phyloP scores from a whole-genome alignment of 345 rosid species.

The Eucalyptus curtisii region DNA sequence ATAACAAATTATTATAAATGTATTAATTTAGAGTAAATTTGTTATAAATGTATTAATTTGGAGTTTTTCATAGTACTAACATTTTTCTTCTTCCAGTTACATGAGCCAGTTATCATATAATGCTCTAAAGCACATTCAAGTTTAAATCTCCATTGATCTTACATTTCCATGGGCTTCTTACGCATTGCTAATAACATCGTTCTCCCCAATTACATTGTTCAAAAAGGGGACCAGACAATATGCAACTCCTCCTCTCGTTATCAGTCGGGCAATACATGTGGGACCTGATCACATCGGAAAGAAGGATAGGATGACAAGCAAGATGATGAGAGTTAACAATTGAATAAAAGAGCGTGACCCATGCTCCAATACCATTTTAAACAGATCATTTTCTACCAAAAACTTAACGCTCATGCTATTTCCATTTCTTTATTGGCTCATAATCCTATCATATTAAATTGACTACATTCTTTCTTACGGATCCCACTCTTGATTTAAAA shows the following conservation, averaged over 20 bases:
- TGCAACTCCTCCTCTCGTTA: neutral
- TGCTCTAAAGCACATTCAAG: neutral
- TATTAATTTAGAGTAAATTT: too few species aligned
- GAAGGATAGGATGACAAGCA: neutral
- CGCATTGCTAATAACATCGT: neutral
- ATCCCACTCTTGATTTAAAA: too few species aligned
- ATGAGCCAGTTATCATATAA: neutral
- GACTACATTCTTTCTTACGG: too few species aligned
- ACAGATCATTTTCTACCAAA: neutral
- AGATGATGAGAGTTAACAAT: neutral
- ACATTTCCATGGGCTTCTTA: neutral
- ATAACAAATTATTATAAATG: too few species aligned
- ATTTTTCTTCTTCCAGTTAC: neutral
- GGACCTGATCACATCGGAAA: neutral
- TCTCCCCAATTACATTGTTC: neutral
- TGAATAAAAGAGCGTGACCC: neutral
- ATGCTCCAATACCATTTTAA: neutral
- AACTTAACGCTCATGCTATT: too few species aligned
- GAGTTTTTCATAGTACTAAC: too few species aligned
- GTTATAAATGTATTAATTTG: fast-evolving
- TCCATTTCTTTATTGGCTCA: too few species aligned
- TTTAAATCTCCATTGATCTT: neutral
- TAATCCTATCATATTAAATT: too few species aligned
- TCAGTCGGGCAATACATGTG: neutral
- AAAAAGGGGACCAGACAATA: neutral